Evolutionary conservation across 768 basidiomycete species (phyloP), one percentile per base, ranked within the genome.

Genomic region (Sistotremastrum niveocremeum): DNA sequence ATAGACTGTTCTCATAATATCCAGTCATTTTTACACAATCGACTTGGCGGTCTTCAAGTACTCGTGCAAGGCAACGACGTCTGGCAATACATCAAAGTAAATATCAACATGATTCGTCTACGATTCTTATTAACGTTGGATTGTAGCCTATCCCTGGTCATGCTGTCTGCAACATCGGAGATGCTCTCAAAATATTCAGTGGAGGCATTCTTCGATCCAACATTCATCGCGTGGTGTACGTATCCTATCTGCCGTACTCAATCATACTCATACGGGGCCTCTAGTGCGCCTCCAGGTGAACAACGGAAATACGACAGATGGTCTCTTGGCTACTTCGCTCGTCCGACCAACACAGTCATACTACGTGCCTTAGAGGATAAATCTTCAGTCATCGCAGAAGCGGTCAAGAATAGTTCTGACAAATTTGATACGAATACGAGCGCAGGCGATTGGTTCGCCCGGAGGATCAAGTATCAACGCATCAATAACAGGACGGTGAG

Each of bases 61-160:
- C 64, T 81, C 41, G 70, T 71, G 1, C 80, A 79, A 1, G 78
- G 75, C 9, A 55, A 69, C 5, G 71, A 77, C 29, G 58, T 69
- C 20, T 84, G 82, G 82, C 73, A 74, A 55, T 84, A 82, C 51
- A 65, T 84, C 52, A 74, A 72, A 69, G 80, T 72, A 41, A 6
- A 51, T 41, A 10, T 28, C 5, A n/a, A 6, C 28, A 6, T 12
- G 7, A 11, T 6, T 5, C 12, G 37, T 44, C 35, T 32, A 33
- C 6, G 11, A n/a, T n/a, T n/a, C 28, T 7, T 9, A 31, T 38
- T 41, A 28, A 34, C 12, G 30, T 11, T 11, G 7, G 4, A 12
- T n/a, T 9, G 6, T 41, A 65, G 72, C 77, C 77, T 2, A 56
- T 79, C 39, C 71, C 72, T 2, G 69, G 71, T 2, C 71, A 76